Evolutionary conservation across 2,329 filamentous ascomycete species (phyloP).

Genomic region (Colletotrichum sp.): DNA sequence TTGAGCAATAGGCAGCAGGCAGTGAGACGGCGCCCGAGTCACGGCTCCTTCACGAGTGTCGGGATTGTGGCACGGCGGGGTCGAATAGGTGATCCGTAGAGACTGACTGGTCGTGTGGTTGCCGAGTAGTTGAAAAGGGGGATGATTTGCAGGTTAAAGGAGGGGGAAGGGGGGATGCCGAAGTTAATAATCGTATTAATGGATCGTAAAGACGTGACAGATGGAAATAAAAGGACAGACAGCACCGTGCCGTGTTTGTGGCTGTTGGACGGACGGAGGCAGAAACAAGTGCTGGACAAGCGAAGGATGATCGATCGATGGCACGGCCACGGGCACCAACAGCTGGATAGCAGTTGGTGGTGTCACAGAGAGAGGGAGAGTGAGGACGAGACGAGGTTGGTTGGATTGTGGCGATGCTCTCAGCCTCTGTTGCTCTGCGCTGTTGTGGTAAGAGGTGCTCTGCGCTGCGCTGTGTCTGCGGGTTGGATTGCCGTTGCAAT

Average conservation of each 20-base stretch:
- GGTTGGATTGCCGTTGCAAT: constrained; percentile 1
- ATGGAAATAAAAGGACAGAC: not conserved
- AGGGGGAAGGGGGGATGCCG: not conserved
- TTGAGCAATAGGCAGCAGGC: constrained; percentile 17
- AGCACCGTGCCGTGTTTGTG: not conserved
- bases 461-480: not conserved
- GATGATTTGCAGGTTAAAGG: not conserved
- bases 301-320: not conserved
- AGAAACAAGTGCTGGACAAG: not conserved
- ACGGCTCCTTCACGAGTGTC: not conserved
- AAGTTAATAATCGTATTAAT: not conserved
- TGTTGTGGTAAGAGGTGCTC: not conserved
- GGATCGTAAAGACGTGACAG: not conserved
- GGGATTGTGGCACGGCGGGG: not conserved
- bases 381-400: not conserved
- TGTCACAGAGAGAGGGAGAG: not conserved
- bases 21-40: constrained; percentile 1
- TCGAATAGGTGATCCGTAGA: not conserved
- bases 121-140: not conserved
- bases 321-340: not conserved
- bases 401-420: constrained; percentile 7
- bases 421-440: not conserved
- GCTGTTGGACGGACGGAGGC: not conserved
- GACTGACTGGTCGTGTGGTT: not conserved
- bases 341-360: not conserved